A percentile compares a stretch with the other conserved stretches of the same genome.
phyloP scores from a whole-genome alignment of 176 grass and related monocot genomes.

The Aegilops speltoides region DNA sequence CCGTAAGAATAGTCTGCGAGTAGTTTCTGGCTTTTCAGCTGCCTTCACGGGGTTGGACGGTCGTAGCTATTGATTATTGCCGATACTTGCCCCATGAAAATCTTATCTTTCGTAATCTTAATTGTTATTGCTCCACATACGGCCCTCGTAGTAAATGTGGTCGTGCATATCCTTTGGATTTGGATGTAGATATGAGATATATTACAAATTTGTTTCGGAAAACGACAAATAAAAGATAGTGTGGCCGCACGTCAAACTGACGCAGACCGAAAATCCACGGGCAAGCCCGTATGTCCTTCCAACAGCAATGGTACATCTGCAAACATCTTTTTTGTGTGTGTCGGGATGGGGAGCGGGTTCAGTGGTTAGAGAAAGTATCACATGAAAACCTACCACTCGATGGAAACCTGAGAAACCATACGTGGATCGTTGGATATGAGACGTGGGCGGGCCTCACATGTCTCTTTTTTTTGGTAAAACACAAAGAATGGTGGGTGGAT shows the following conservation, averaged over 20 bases:
- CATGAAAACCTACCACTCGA: too few relatives aligned
- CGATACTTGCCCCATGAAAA: too few relatives aligned
- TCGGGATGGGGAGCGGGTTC: too few relatives aligned
- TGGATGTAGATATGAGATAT: background rate
- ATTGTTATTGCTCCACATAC: background rate
- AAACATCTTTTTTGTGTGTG: too few relatives aligned
- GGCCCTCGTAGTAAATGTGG: background rate
- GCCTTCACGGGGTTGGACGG: background rate
- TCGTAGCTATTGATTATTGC: too few relatives aligned
- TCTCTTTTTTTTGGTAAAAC: too few relatives aligned
- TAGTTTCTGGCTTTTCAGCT: background rate
- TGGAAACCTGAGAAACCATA: too few relatives aligned
- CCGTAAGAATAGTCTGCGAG: background rate
- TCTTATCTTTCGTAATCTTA: background rate
- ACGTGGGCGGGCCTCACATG: too few relatives aligned
- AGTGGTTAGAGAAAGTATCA: too few relatives aligned
- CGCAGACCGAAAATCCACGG: background rate
- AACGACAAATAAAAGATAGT: background rate
- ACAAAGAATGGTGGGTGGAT: too few relatives aligned
- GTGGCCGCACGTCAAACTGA: too few relatives aligned
- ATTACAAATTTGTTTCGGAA: background rate
- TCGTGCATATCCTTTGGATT: background rate
- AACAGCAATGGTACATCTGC: background rate
- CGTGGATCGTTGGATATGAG: too few relatives aligned
- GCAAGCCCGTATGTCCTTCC: background rate